Evolutionary conservation across 305 asterid species (phyloP).

Genomic region (Euphrasia arctica): DNA sequence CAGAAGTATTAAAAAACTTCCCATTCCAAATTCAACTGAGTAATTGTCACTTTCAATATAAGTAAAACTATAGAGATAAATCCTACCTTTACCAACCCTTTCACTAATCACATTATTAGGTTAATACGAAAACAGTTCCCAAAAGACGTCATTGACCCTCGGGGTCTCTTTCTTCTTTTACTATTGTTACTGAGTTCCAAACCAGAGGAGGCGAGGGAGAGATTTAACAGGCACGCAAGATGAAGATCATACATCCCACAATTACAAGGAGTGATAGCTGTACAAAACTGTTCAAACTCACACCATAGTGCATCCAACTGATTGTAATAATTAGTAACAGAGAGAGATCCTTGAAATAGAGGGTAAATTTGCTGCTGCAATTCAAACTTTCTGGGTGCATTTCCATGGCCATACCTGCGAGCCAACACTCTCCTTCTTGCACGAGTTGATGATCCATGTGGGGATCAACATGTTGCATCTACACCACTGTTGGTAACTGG

Average conservation of each 20-base stretch:
- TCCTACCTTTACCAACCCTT: background rate
- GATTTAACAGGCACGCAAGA: conserved; percentile 74
- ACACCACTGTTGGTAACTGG: too few species aligned
- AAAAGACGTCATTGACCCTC: conserved; percentile 82
- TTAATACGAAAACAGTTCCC: conserved; percentile 81
- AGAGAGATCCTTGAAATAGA: too few species aligned
- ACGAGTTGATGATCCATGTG: too few species aligned
- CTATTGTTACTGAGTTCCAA: conserved; percentile 42
- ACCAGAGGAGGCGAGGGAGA: conserved; percentile 67
- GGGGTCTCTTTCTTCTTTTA: conserved; percentile 44
- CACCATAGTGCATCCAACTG: too few species aligned
- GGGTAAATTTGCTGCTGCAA: too few species aligned
- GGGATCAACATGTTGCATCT: too few species aligned
- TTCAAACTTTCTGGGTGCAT: too few species aligned
- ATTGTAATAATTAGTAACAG: too few species aligned
- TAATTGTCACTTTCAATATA: background rate
- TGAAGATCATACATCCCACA: conserved; percentile 35
- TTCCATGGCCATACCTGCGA: too few species aligned
- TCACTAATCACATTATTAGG: background rate
- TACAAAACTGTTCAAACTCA: too few species aligned
- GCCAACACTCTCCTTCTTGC: too few species aligned
- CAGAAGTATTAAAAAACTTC: background rate
- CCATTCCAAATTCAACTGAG: background rate
- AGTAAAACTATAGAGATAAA: background rate
- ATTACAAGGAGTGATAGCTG: too few species aligned